Percentiles rank a stretch among this genome's conserved stretches.
These are phyloP conservation scores for Zasmidium angulare DNA, from an alignment of 2,329 filamentous ascomycete species.

Conservation along the genomic window DNA sequence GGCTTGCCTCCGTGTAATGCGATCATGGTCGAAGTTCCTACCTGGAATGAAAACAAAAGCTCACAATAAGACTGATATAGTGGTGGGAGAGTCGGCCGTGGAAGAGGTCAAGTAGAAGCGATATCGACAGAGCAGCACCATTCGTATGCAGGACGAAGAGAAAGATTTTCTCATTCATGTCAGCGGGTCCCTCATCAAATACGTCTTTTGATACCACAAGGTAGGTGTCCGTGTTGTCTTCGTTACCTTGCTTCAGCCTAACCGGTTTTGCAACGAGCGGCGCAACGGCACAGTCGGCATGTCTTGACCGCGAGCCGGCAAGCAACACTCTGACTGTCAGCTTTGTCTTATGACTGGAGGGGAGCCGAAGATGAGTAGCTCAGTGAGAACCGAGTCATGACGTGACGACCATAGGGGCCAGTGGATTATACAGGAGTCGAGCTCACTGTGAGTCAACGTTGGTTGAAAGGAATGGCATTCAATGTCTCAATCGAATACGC, in stretches of 20 bases:
- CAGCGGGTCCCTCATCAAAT: too few species aligned
- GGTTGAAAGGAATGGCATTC: too few species aligned
- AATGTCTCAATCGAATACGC: too few species aligned
- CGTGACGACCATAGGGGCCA: too few species aligned
- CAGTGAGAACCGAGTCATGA: too few species aligned
- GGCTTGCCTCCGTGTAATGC: neutral
- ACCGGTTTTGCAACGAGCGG: constrained; percentile 35
- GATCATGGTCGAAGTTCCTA: neutral
- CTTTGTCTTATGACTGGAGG: too few species aligned
- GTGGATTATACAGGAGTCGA: too few species aligned
- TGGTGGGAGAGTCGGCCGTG: neutral
- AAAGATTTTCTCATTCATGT: too few species aligned
- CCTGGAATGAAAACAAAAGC: neutral
- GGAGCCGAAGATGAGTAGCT: too few species aligned
- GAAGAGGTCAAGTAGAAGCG: neutral
- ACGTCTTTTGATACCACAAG: neutral
- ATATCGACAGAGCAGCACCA: too few species aligned
- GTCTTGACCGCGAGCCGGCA: constrained; percentile 22
- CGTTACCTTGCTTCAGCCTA: constrained; percentile 34
- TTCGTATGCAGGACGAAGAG: too few species aligned
- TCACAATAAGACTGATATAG: neutral
- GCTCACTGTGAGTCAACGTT: too few species aligned
- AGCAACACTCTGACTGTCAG: neutral
- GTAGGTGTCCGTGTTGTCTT: constrained; percentile 15
- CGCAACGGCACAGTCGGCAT: constrained; percentile 28